Evolutionary conservation across 2,329 filamentous ascomycete species (phyloP).

Genomic region (Lanzia echinophila): DNA sequence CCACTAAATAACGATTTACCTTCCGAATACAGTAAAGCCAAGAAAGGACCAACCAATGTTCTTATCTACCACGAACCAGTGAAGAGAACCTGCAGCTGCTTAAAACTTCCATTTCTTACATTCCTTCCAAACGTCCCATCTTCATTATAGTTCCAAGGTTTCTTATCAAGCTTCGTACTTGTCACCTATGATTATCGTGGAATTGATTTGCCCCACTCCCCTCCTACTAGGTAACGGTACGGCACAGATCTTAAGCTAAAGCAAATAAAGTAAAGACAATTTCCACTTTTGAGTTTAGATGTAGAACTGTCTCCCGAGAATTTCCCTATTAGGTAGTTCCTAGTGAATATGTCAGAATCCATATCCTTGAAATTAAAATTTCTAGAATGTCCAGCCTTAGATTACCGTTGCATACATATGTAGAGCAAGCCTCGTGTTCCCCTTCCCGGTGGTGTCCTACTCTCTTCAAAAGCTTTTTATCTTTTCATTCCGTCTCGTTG

Average conservation of each 20-base stretch:
- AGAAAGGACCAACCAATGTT: conserved; percentile 1
- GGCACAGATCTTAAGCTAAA: no score
- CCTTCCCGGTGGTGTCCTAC: conserved; percentile 1
- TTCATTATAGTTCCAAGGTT: background rate
- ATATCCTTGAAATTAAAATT: background rate
- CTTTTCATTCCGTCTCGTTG: background rate
- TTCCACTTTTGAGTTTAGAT: no score
- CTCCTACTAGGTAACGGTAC: no score
- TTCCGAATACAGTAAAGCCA: conserved; percentile 8
- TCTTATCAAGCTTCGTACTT: conserved; percentile 5
- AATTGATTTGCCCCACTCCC: background rate
- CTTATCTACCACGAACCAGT: conserved; percentile 8
- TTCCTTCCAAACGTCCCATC: background rate
- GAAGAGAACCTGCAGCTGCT: background rate
- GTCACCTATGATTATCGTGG: background rate
- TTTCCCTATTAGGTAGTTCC: no score
- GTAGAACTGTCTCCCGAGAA: no score
- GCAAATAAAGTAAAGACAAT: no score
- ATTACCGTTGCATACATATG: conserved; percentile 11
- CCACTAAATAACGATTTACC: conserved; percentile 1
- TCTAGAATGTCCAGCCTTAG: conserved; percentile 6
- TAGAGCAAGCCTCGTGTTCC: conserved; percentile 3
- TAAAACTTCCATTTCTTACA: background rate
- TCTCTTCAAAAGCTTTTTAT: background rate
- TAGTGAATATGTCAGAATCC: background rate